Evolutionary conservation across 768 basidiomycete species (phyloP), one percentile per base, ranked within the genome.

Genomic region (Macrocybe gigantea): DNA sequence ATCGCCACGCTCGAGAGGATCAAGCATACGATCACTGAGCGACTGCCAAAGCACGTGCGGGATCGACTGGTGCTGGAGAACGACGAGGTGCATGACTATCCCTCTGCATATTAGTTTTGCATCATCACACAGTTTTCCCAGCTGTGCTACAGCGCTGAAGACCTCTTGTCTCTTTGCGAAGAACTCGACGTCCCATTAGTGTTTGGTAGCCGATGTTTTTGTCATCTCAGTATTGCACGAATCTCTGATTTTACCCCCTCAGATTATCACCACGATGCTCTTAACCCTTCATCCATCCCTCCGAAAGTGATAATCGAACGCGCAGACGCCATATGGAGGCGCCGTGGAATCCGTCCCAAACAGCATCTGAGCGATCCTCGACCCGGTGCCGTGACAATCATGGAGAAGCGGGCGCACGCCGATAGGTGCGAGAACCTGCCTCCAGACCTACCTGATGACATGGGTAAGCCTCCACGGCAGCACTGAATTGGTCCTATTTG

Each of bases 281-380:
- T 95, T 30, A 70, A 73, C 53, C 76, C 79, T 0, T 83, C 78
- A 32, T 72, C 72, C n/a, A 69, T 78, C 15, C 72, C 87, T 1
- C 78, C 82, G 1, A 63, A 71, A 0, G 74, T 72, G 30, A 85
- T 95, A 52, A 88, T 94, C 33, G 71, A 76, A n/a, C 74, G 81
- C 15, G 82, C 90, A 49, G 82, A 85, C 49, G 77, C 73, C 10
- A 88, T 88, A 31, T 97, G 88, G 74, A 62, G 66, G 30, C 72
- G 73, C 38, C 82, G 88, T 9, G 85, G 88, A 6, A 95, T 97
- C 51, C 77, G 71, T 34, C 88, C 90, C 5, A 97, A 96, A 66
- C 93, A 95, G 60, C 94, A 97, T 65, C 77, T 95, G 8, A 92
- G 88, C 42, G 90, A 93, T 56, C 82, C 86, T n/a, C 72, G 92